Conservation (phyloP, 2,329 filamentous ascomycete genomes). For the Orbilia oligospora region DNA sequence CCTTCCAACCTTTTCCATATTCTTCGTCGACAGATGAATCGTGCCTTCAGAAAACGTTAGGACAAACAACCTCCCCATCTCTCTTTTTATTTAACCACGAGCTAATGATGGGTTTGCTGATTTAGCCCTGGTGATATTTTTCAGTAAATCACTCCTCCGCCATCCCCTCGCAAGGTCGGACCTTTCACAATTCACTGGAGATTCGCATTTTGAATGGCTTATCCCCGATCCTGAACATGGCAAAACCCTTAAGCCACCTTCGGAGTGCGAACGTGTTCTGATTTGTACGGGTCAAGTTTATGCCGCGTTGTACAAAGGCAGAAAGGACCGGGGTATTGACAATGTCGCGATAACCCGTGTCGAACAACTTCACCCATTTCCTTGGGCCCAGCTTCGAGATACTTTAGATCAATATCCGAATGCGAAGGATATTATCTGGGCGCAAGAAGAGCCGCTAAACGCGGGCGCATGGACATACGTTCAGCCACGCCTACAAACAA, state of each 20-base stretch:
- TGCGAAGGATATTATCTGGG: slow-evolving; percentile 97
- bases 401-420: slow-evolving; percentile 98
- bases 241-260: slow-evolving; percentile 80
- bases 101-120: slow-evolving; percentile 62
- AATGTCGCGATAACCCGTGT: slow-evolving; percentile 94
- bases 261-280: slow-evolving; percentile 93
- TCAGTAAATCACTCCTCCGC: slow-evolving; percentile 95
- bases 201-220: slow-evolving; percentile 97
- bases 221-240: slow-evolving; percentile 90
- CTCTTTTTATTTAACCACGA: not conserved
- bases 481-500: slow-evolving; percentile 96
- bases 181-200: slow-evolving; percentile 90
- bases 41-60: slow-evolving; percentile 99
- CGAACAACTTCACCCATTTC: slow-evolving; percentile 99
- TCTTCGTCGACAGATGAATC: slow-evolving; percentile 96
- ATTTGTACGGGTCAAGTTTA: slow-evolving; percentile 97
- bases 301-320: slow-evolving; percentile 89
- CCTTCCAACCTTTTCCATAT: slow-evolving; percentile 97
- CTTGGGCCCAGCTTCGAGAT: slow-evolving; percentile 95
- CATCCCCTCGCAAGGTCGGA: slow-evolving; percentile 91
- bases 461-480: slow-evolving; percentile 96
- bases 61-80: slow-evolving; percentile 62
- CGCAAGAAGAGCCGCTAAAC: slow-evolving; percentile 97
- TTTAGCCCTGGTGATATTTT: slow-evolving; percentile 92
- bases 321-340: slow-evolving; percentile 85